A percentile compares a stretch with the other conserved stretches of the same genome.
These are phyloP conservation scores for Cyclotella baltica DNA, from an alignment of 108 stramenopile genomes.

Conservation along the genomic window DNA sequence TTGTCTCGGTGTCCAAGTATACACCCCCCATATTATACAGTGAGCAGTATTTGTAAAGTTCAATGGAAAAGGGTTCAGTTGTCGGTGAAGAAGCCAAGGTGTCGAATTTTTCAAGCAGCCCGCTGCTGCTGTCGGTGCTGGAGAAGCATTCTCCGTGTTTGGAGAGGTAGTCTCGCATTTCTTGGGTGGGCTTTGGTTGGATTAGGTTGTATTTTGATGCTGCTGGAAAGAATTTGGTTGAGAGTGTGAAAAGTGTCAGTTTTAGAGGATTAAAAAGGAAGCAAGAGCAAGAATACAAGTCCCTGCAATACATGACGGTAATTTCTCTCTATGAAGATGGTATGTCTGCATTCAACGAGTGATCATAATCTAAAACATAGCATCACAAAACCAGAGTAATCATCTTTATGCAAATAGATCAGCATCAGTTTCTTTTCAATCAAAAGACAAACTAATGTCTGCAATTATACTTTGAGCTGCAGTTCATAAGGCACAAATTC, in stretches of 20 bases:
- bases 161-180: slow-evolving; percentile 29
- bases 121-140: background rate
- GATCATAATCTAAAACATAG: too few species aligned
- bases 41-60: slow-evolving; percentile 82
- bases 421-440: too few species aligned
- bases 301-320: too few species aligned
- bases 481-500: too few species aligned
- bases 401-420: too few species aligned
- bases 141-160: slow-evolving; percentile 9
- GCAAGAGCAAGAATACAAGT: background rate
- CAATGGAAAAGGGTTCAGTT: slow-evolving; percentile 56
- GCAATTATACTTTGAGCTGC: too few species aligned
- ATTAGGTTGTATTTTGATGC: background rate
- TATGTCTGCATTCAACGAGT: too few species aligned
- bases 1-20: slow-evolving; percentile 65
- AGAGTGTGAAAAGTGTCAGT: too few species aligned
- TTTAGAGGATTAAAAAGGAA: too few species aligned
- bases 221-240: background rate
- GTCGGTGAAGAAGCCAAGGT: slow-evolving; percentile 1
- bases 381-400: too few species aligned
- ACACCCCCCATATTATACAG: slow-evolving; percentile 60
- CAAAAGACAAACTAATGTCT: too few species aligned
- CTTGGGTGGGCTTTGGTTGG: background rate
- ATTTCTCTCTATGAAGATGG: too few species aligned
- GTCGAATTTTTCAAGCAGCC: slow-evolving; percentile 26